Evolutionary conservation across 306 rosid species (phyloP), one percentile per base, ranked within the genome.

Genomic region (Sophora flavescens): DNA sequence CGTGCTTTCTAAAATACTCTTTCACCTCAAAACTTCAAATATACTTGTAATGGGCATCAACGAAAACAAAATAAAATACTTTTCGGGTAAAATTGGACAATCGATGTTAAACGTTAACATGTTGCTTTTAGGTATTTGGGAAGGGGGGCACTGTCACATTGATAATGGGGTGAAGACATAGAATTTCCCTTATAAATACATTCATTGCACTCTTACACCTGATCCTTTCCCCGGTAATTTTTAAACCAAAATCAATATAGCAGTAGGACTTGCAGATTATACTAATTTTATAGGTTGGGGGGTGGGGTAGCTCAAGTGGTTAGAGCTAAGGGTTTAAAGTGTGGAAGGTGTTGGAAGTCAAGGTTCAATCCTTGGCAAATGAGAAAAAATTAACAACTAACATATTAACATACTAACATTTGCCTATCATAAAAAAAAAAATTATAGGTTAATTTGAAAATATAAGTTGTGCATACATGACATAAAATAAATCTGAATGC

Each of bases 381-480:
- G n/a, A n/a, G n/a, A n/a, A n/a, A n/a, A n/a, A n/a, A n/a, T n/a
- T n/a, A n/a, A n/a, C n/a, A n/a, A n/a, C n/a, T n/a, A n/a, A n/a
- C n/a, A n/a, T n/a, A n/a, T n/a, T n/a, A n/a, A n/a, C n/a, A n/a
- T n/a, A n/a, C n/a, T n/a, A n/a, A n/a, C n/a, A n/a, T n/a, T n/a
- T n/a, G n/a, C n/a, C n/a, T n/a, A n/a, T n/a, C n/a, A n/a, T n/a
- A n/a, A n/a, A n/a, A n/a, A n/a, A n/a, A n/a, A n/a, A n/a, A n/a
- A n/a, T 33, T 68, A 33, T 81, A 57, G 52, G 78, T 63, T 44
- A 45, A 36, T 69, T 42, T 70, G 54, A 45, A 62, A 48, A 70
- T 68, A 62, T n/a, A 78, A 51, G 74, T 26, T 75, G 60, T 51
- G 50, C 35, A 60, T 65, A 15, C 56, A 58, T 61, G 63, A 72